phyloP scores from a whole-genome alignment of 2,329 filamentous ascomycete genomes.

The Trichoderma polysporum region DNA sequence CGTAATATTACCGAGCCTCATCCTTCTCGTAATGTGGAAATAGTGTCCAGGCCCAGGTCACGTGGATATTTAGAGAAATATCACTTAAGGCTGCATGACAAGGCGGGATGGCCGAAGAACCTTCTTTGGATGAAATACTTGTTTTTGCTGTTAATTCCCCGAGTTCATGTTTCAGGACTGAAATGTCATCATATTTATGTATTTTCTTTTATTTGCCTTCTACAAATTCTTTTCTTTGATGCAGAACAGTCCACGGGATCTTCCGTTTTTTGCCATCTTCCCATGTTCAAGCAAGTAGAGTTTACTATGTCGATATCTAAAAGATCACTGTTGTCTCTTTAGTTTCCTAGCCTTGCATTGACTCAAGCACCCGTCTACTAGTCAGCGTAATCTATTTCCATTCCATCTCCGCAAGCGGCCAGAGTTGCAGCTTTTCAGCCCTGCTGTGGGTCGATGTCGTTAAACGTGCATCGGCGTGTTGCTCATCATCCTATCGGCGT shows the following conservation, averaged over 20 bases:
- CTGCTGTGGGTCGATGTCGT: not conserved
- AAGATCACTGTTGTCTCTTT: not conserved
- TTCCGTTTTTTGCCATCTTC: not conserved
- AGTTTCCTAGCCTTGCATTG: not conserved
- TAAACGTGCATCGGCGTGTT: not conserved
- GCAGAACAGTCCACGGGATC: not conserved
- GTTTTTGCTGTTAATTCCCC: not conserved
- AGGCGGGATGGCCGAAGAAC: not conserved
- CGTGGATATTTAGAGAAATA: not conserved
- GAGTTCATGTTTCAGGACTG: not conserved
- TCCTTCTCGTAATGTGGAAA: slow-evolving; percentile 7
- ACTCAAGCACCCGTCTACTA: not conserved
- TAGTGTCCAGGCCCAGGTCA: not conserved
- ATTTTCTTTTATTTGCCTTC: not conserved
- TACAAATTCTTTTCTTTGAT: not conserved
- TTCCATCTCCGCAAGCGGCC: not conserved
- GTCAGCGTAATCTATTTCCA: not conserved
- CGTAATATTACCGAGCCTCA: slow-evolving; percentile 14
- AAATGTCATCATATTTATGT: not conserved
- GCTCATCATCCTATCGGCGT: not conserved
- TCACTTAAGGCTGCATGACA: not conserved
- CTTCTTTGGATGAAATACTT: not conserved
- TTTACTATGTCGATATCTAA: not conserved
- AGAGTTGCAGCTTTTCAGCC: not conserved
- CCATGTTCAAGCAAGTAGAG: not conserved